These are phyloP conservation scores for Phytophthora vignae DNA, from an alignment of 352 stramenopile species.

Conservation along the genomic window DNA sequence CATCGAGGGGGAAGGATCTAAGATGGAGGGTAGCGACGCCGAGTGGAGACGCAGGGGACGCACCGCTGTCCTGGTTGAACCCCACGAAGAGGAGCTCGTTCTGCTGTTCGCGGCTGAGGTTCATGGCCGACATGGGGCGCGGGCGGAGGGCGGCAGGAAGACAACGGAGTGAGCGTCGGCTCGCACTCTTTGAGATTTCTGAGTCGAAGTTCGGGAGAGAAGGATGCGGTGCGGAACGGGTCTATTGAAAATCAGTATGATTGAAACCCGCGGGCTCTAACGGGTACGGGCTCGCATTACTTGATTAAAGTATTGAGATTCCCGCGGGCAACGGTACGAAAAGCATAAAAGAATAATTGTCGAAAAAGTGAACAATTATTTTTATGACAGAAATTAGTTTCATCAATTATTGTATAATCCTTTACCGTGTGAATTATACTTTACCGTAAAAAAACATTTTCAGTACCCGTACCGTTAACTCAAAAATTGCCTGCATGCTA, in stretches of 20 bases:
- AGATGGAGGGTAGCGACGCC: background rate
- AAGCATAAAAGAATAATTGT: too few species aligned
- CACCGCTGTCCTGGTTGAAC: constrained; percentile 96
- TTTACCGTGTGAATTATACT: too few species aligned
- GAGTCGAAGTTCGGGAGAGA: constrained; percentile 28
- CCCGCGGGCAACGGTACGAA: too few species aligned
- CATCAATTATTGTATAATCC: too few species aligned
- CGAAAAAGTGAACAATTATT: too few species aligned
- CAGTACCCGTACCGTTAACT: too few species aligned
- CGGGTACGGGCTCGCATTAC: background rate
- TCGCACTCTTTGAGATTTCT: constrained; percentile 24
- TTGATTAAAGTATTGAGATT: background rate
- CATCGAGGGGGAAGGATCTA: background rate
- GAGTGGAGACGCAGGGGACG: background rate
- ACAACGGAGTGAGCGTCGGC: constrained; percentile 15
- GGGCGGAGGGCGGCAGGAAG: constrained; percentile 2
- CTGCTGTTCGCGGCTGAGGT: constrained; percentile 88
- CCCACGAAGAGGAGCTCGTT: constrained; percentile 95
- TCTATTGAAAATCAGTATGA: background rate
- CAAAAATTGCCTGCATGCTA: too few species aligned
- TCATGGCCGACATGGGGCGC: constrained; percentile 73
- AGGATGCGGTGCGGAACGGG: constrained; percentile 11
- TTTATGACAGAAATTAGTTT: too few species aligned
- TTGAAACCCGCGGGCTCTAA: background rate
- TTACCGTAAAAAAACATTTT: too few species aligned